Base-by-base conservation (phyloP, 345 rosid genomes). In the Pistacia vera region DNA sequence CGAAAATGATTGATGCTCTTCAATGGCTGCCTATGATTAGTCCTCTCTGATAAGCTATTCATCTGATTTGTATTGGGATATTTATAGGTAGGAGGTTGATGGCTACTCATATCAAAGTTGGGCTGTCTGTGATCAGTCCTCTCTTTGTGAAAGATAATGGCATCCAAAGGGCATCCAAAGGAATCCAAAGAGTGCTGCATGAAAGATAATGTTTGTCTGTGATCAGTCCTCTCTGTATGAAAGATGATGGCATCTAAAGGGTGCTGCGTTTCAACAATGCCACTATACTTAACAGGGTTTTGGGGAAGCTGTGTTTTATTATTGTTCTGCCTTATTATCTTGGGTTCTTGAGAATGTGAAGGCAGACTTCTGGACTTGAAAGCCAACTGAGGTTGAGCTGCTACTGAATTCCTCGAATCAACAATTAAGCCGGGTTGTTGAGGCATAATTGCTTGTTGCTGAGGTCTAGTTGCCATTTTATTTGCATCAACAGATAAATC, bases 161-260 rank as follows among this genome's bases (percentile, higher is more conserved):
- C 67, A 58, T 25, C 25, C 25, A 25, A 25, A 25, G 25, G 54
- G 84, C 93, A 89, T 72, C 85, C 44, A 38, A 52, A 52, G 56
- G 18, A 22, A 22, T 22, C 25, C 25, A 22, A 22, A 22, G 25
- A 22, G 25, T 22, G 25, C 25, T 22, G 25, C 25, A 22, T 22
- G 25, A 22, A 22, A 22, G 25, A 22, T 22, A 22, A 22, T 22
- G 46, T 44, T 44, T 14, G 66, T 6, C 14, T 14, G 30, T 25
- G 33, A 60, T 60, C 11, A 25, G 16, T 38, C 22, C 56, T 7
- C 16, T n/a, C 49, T n/a, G 63, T 13, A 8, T 16, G 48, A 44
- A 8, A 5, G 4, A 44, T 16, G 11, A 10, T 51, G 55, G 16
- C 67, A 58, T 41, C 36, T 48, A 8, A n/a, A 12, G 4, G 41